A percentile compares a stretch with the other conserved stretches of the same genome.
phyloP scores from a whole-genome alignment of 805 yeast genomes.

The Barnettozyma californica region DNA sequence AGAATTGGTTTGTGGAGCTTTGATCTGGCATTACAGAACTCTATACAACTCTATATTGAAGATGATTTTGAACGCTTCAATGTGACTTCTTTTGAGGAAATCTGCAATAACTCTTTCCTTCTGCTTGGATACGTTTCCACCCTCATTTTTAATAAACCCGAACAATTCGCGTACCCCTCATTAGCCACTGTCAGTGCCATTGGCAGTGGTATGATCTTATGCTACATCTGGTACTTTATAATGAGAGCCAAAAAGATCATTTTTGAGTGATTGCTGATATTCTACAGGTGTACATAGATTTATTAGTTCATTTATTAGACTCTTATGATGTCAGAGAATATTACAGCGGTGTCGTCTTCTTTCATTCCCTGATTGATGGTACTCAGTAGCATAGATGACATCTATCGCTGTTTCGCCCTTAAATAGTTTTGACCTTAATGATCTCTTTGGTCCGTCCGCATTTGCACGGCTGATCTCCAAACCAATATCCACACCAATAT shows the following conservation, averaged over 20 bases:
- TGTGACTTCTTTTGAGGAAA: constrained; percentile 32
- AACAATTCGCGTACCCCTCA: constrained; percentile 27
- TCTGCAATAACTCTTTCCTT: constrained; percentile 28
- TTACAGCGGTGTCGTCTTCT: constrained; percentile 11
- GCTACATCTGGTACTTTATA: constrained; percentile 8
- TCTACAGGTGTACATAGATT: too few species aligned
- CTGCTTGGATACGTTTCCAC: constrained; percentile 26
- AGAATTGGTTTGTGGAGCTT: constrained; percentile 39
- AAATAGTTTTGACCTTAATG: constrained; percentile 4
- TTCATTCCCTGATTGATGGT: constrained; percentile 1
- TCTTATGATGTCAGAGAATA: constrained; percentile 6
- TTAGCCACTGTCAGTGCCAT: constrained; percentile 14
- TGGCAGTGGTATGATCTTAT: constrained; percentile 5
- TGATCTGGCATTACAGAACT: constrained; percentile 31
- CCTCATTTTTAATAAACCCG: constrained; percentile 27
- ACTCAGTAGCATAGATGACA: constrained; percentile 3
- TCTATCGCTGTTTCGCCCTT: constrained; percentile 1
- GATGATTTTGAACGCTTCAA: constrained; percentile 27
- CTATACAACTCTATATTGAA: constrained; percentile 30
- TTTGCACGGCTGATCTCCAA: constrained; percentile 12
- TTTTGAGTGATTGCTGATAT: background rate
- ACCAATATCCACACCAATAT: constrained; percentile 40
- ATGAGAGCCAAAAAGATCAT: background rate
- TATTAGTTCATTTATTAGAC: background rate
- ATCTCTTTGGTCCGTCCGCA: constrained; percentile 6